These are phyloP conservation scores for Ilex paraguariensis DNA, from an alignment of 305 asterid genomes.

Conservation along the genomic window DNA sequence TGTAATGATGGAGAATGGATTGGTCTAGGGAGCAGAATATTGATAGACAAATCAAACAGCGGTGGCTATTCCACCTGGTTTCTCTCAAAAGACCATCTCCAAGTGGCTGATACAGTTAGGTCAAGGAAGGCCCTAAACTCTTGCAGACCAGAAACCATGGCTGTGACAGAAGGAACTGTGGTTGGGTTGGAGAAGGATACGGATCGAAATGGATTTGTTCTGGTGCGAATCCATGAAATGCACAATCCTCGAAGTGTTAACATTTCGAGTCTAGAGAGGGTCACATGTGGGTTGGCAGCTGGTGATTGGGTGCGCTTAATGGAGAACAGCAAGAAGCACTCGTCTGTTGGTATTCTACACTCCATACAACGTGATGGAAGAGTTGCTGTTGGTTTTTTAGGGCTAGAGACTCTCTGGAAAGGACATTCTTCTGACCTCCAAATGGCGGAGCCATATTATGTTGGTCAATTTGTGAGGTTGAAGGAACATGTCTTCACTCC, in stretches of 20 bases:
- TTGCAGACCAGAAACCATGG: slow-evolving; percentile 27
- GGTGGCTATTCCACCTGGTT: slow-evolving; percentile 45
- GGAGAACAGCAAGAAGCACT: slow-evolving; percentile 31
- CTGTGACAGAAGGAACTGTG: slow-evolving; percentile 44
- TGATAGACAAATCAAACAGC: slow-evolving; percentile 27
- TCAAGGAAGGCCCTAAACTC: slow-evolving; percentile 37
- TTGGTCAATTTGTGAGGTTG: slow-evolving; percentile 44
- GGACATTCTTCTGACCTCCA: slow-evolving; percentile 46
- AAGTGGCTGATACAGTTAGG: slow-evolving; percentile 53
- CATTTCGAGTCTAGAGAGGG: slow-evolving; percentile 42
- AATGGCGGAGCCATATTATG: slow-evolving; percentile 31
- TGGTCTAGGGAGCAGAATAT: slow-evolving; percentile 30
- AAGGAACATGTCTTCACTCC: slow-evolving; percentile 35
- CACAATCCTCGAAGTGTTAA: slow-evolving; percentile 41
- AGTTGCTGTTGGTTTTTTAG: slow-evolving; percentile 40
- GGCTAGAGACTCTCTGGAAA: slow-evolving; percentile 50
- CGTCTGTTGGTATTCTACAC: slow-evolving; percentile 51
- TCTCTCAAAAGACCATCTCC: slow-evolving; percentile 54
- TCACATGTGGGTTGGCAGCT: slow-evolving; percentile 47
- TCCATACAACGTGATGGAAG: slow-evolving; percentile 48
- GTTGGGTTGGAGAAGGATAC: slow-evolving; percentile 55
- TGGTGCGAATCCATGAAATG: slow-evolving; percentile 39
- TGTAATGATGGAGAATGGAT: slow-evolving; percentile 41
- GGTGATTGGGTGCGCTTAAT: slow-evolving; percentile 61
- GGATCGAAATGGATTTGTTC: slow-evolving; percentile 44